These are phyloP conservation scores for Pseudevernia furfuracea DNA, from an alignment of 495 filamentous ascomycete species.

Conservation along the genomic window DNA sequence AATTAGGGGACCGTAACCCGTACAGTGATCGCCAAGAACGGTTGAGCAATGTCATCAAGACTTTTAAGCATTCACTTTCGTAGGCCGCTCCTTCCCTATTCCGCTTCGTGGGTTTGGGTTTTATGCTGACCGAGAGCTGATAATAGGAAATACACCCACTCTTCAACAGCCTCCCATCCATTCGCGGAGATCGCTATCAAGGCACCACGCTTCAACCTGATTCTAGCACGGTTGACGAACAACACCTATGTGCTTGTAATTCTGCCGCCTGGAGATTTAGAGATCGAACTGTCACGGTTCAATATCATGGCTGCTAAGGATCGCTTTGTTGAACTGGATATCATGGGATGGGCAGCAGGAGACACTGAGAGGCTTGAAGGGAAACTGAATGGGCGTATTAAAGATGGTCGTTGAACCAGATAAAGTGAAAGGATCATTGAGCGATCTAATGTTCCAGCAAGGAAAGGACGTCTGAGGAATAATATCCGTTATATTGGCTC, in stretches of 20 bases:
- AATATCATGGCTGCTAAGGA: constrained; percentile 80
- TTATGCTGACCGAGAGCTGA: constrained; percentile 14
- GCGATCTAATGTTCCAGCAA: not conserved
- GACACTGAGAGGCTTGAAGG: not conserved
- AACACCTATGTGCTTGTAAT: constrained; percentile 94
- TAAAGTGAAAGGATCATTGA: not conserved
- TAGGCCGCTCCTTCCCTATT: constrained; percentile 22
- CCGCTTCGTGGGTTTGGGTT: constrained; percentile 39
- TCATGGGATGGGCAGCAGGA: constrained; percentile 5
- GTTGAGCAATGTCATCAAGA: constrained; percentile 92
- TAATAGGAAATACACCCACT: constrained; percentile 38
- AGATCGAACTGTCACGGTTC: constrained; percentile 79
- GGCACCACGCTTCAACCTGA: constrained; percentile 75
- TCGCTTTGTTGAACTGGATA: constrained; percentile 50
- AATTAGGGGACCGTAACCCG: constrained; percentile 68
- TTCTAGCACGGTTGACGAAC: constrained; percentile 84
- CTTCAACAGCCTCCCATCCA: constrained; percentile 45
- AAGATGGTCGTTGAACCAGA: not conserved
- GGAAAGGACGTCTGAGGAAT: not conserved
- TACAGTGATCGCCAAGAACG: constrained; percentile 89
- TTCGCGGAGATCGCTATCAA: constrained; percentile 62
- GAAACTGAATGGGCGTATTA: not conserved
- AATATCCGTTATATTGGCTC: not conserved
- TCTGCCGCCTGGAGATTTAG: constrained; percentile 76
- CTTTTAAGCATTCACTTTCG: constrained; percentile 80